A percentile compares a stretch with the other conserved stretches of the same genome.
These are phyloP conservation scores for Pythium aristosporum DNA, from an alignment of 352 stramenopile genomes.

Conservation along the genomic window DNA sequence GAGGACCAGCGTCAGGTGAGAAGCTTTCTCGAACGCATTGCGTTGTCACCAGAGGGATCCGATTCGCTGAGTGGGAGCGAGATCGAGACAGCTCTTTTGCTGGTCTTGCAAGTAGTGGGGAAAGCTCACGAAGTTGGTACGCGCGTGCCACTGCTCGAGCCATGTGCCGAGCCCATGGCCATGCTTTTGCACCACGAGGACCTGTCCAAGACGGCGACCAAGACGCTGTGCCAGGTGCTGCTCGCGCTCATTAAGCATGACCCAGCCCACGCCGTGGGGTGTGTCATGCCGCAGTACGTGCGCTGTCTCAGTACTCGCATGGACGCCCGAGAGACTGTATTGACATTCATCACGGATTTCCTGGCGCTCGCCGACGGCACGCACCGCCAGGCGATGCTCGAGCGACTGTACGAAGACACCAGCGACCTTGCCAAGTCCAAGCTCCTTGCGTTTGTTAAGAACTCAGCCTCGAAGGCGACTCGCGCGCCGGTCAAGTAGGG, in stretches of 20 bases:
- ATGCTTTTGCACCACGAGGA: slow-evolving; percentile 39
- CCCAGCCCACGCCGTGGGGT: slow-evolving; percentile 31
- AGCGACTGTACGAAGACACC: slow-evolving; percentile 66
- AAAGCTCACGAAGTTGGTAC: slow-evolving; percentile 43
- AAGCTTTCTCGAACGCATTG: slow-evolving; percentile 34
- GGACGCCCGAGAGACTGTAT: slow-evolving; percentile 59
- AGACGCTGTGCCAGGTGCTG: slow-evolving; percentile 63
- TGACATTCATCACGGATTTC: slow-evolving; percentile 65
- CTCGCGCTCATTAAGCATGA: slow-evolving; percentile 61
- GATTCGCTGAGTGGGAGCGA: slow-evolving; percentile 8
- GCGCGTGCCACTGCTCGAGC: slow-evolving; percentile 39
- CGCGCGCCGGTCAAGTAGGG: slow-evolving; percentile 1
- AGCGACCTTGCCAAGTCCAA: slow-evolving; percentile 81
- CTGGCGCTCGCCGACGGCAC: slow-evolving; percentile 48
- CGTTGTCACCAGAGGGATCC: not conserved
- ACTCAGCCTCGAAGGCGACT: slow-evolving; percentile 47
- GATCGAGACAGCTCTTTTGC: slow-evolving; percentile 33
- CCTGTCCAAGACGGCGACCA: slow-evolving; percentile 62
- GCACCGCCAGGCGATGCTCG: slow-evolving; percentile 57
- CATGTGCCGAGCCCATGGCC: slow-evolving; percentile 40
- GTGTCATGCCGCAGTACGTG: slow-evolving; percentile 47
- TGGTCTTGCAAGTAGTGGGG: slow-evolving; percentile 44
- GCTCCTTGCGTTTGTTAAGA: slow-evolving; percentile 71
- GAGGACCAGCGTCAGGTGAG: slow-evolving; percentile 59
- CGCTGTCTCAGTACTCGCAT: slow-evolving; percentile 46